phyloP scores from a whole-genome alignment of 177 flowering plant species.

The Vitis hybrid region DNA sequence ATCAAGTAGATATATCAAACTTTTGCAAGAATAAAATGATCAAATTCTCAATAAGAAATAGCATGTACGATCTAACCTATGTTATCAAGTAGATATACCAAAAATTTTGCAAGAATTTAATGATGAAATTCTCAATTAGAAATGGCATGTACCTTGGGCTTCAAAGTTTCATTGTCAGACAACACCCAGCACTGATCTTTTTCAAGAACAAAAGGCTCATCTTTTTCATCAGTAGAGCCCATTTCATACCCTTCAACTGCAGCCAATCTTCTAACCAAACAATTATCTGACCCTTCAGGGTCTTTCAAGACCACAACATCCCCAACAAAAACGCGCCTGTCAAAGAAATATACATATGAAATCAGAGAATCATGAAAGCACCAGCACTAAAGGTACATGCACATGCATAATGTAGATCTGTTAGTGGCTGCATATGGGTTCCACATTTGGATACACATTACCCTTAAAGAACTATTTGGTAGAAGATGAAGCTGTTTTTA shows the following conservation, averaged over 20 bases:
- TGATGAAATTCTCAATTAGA: background rate
- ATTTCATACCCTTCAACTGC: conserved; percentile 92
- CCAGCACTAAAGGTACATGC: background rate
- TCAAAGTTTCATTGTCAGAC: conserved; percentile 80
- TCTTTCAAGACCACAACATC: conserved; percentile 89
- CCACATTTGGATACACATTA: no score
- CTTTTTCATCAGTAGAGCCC: conserved; percentile 84
- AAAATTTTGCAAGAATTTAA: no score
- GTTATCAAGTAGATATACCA: no score
- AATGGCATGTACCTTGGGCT: conserved; percentile 50
- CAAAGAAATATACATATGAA: background rate
- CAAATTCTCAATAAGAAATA: no score
- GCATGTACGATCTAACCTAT: no score
- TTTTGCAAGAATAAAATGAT: no score
- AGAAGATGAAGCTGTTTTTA: no score
- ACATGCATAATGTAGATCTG: no score
- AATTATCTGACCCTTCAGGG: conserved; percentile 56
- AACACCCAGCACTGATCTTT: conserved; percentile 90
- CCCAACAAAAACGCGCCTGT: conserved; percentile 83
- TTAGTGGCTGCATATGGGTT: no score
- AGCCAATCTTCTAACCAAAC: conserved; percentile 86
- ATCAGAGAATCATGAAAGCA: background rate
- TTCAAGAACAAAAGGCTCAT: conserved; percentile 82
- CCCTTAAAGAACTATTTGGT: no score
- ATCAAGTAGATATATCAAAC: no score